Conservation (phyloP, 73 alveolate species). For the Paramecium octaurelia region DNA sequence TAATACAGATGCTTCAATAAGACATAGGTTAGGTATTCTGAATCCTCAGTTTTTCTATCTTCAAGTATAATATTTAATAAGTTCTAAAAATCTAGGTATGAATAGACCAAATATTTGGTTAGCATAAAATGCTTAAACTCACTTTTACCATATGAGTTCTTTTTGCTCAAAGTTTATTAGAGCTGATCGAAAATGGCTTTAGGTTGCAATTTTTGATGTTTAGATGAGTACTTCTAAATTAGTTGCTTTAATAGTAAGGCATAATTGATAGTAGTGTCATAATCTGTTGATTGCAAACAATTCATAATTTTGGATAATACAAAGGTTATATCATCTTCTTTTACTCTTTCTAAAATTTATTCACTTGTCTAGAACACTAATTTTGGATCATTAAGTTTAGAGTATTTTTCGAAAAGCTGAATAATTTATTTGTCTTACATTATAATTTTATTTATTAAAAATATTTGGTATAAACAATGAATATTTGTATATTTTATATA, state of each 20-base stretch:
- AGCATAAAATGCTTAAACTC: neutral
- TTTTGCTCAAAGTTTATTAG: neutral
- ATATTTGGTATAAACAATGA: neutral
- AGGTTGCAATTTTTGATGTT: neutral
- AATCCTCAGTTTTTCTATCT: slow-evolving; percentile 22
- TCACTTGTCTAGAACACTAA: neutral
- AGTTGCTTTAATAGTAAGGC: neutral
- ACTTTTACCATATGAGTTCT: neutral
- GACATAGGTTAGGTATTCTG: neutral
- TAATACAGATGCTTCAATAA: neutral
- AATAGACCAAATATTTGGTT: neutral
- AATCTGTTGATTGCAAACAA: neutral
- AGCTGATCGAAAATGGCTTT: neutral
- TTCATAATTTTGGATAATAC: neutral
- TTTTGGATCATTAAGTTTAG: slow-evolving; percentile 21
- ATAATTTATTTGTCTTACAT: slow-evolving; percentile 30
- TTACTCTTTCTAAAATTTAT: neutral
- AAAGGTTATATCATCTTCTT: neutral
- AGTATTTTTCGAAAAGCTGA: neutral
- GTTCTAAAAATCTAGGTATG: neutral
- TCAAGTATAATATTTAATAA: neutral
- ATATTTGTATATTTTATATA: neutral
- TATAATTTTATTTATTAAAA: neutral
- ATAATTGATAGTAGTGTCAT: neutral
- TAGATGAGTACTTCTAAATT: neutral